These are phyloP conservation scores for Metschnikowia shivogae DNA, from an alignment of 805 yeast genomes.

Conservation along the genomic window DNA sequence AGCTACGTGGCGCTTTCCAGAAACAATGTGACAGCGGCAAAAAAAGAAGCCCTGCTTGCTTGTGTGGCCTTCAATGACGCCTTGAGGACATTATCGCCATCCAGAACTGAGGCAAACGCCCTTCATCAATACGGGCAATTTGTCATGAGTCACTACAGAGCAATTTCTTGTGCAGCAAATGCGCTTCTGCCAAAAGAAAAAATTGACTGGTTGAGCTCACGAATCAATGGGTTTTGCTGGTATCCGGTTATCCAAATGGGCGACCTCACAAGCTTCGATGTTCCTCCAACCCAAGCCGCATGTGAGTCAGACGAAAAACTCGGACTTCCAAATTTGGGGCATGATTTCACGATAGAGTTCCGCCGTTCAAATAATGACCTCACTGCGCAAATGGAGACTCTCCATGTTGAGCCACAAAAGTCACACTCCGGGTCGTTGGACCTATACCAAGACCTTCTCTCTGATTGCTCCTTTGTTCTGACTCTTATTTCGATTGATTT, in stretches of 20 bases:
- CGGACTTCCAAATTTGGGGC: slow-evolving; percentile 4
- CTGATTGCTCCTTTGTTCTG: slow-evolving; percentile 76
- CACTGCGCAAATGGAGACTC: neutral
- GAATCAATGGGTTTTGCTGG: slow-evolving; percentile 15
- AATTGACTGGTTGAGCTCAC: slow-evolving; percentile 17
- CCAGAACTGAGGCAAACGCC: neutral
- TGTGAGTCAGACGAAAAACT: slow-evolving; percentile 1
- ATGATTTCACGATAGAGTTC: neutral
- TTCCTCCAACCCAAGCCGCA: slow-evolving; percentile 7
- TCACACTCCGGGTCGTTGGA: slow-evolving; percentile 1
- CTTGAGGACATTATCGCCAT: slow-evolving; percentile 1
- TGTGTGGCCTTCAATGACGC: slow-evolving; percentile 9
- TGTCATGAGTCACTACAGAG: slow-evolving; percentile 9
- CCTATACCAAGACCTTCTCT: slow-evolving; percentile 47
- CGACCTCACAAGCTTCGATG: slow-evolving; percentile 1
- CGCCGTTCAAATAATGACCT: neutral
- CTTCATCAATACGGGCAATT: slow-evolving; percentile 8
- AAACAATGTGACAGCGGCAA: slow-evolving; percentile 8
- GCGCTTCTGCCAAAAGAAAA: slow-evolving; percentile 15
- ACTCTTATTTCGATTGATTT: slow-evolving; percentile 50
- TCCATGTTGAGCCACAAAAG: neutral
- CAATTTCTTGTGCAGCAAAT: slow-evolving; percentile 6
- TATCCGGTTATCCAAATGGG: slow-evolving; percentile 12
- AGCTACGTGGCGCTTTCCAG: slow-evolving; percentile 12
- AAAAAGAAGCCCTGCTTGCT: slow-evolving; percentile 10